Base-by-base conservation (phyloP, 1,284 basidiomycete species). In the Volvariella volvacea region DNA sequence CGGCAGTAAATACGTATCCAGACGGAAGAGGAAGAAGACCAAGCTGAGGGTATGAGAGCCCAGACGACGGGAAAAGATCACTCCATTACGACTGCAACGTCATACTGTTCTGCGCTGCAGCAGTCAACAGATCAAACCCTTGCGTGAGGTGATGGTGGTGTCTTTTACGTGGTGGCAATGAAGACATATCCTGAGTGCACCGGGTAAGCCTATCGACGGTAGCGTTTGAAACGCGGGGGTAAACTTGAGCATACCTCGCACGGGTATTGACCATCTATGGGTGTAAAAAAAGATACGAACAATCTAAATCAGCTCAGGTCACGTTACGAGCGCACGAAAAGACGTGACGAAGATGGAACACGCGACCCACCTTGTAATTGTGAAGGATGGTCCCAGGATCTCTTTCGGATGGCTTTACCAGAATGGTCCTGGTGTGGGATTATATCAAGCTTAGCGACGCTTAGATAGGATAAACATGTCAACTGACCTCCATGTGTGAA, bases 91-190 rank as follows among this genome's bases (percentile, higher is more conserved):
- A 66, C 48, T 66, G 64, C 43, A 73, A 54, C 16, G 64, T 55
- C 64, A 78, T 67, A 49, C 25, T 12, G 12, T 63, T 69, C 48
- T 71, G 69, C 33, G 71, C 6, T 41, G 69, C 61, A 48, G 65
- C 63, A 44, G 60, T 68, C 52, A 59, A 60, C 58, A 73, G 60
- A 55, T 70, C 73, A 56, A 72, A 75, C 15, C 65, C 65, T 41
- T 73, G 65, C 59, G 79, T 74, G 67, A 79, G 73, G 53, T 79
- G 77, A 28, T 28, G 25, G 57, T 80, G 78, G 19, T 71, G 62
- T 48, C 77, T 73, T 61, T 80, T 80, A 55, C 78, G 67, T 15
- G 76, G 73, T 30, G 78, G 78, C 40, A 78, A 55, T 39, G 65
- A 62, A 48, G 72, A 59, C 51, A 77, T 65, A 49, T 76, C 74